Evolutionary conservation across 768 basidiomycete genomes (phyloP), one percentile per base, ranked within the genome.

Genomic region (Suillus weaverae): DNA sequence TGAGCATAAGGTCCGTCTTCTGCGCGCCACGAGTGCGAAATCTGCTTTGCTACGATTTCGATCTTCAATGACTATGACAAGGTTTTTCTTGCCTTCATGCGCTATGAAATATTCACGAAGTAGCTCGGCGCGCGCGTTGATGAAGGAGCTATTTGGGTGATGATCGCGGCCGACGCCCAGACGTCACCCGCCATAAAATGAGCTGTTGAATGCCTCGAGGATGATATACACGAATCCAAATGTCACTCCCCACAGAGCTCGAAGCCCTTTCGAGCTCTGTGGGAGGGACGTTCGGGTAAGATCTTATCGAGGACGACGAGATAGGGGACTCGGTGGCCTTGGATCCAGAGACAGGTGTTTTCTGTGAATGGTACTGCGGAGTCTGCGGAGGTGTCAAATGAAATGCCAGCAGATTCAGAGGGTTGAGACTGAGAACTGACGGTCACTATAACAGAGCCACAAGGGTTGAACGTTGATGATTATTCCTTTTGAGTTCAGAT

Each of bases 111-210:
- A 67, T 36, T 36, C 36, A 36, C 10, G 36, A 4, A 82, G 68
- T 4, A 66, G 67, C 62, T 78, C 76, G 0, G 75, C 68, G 46
- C 79, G 68, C 3, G 73, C 78, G 38, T 81, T 80, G 35, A 81
- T 75, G 53, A 80, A 81, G 64, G 78, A 75, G 53, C 72, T 77
- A 39, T 75, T 65, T 81, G 81, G 20, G 70, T 67, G 57, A 77
- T 36, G 70, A 77, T 72, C 33, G 72, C 70, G 32, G 39, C 20
- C 43, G 20, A 43, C 18, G 72, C 70, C 76, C 84, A 85, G 41
- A 85, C 76, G 68, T 84, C 84, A 2, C 76, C 70, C 3, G 80
- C 80, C 22, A 80, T 68, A 26, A 76, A 62, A 22, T 82, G 69
- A 13, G 71, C 10, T 44, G 44, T 74, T 75, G 68, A 79, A 78